Percentiles rank a stretch among this genome's conserved stretches.
These are phyloP conservation scores for Suhomyces sp. DNA, from an alignment of 805 yeast species.

Conservation along the genomic window DNA sequence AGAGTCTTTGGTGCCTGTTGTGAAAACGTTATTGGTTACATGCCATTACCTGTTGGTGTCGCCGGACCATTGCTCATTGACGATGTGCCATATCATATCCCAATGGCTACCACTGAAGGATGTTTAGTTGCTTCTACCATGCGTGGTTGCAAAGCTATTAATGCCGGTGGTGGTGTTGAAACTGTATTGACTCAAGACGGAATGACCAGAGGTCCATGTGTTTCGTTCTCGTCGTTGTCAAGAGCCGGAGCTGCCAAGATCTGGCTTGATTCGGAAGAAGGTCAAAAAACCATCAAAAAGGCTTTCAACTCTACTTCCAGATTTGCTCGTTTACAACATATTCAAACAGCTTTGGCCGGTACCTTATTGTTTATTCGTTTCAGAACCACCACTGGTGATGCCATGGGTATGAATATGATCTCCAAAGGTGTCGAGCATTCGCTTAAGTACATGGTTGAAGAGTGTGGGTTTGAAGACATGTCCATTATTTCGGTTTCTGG, in stretches of 20 bases:
- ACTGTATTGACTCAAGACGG: conserved; percentile 94
- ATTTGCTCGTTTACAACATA: conserved; percentile 89
- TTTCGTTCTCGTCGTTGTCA: conserved; percentile 72
- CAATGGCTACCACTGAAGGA: conserved; percentile 99
- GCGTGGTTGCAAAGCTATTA: conserved; percentile 98
- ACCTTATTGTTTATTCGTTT: conserved; percentile 83
- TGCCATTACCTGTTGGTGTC: conserved; percentile 96
- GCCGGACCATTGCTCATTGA: conserved; percentile 96
- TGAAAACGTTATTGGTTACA: conserved; percentile 94
- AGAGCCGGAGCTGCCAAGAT: conserved; percentile 94
- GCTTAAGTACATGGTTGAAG: conserved; percentile 77
- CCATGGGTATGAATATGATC: conserved; percentile 99
- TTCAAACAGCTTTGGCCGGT: conserved; percentile 94
- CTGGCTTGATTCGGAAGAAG: conserved; percentile 96
- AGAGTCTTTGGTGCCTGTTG: conserved; percentile 98
- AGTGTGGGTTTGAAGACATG: conserved; percentile 94
- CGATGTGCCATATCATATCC: conserved; percentile 83
- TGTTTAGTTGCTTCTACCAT: conserved; percentile 96
- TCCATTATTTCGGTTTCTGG: conserved; percentile 89
- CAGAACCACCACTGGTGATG: conserved; percentile 99
- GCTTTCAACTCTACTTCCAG: conserved; percentile 96
- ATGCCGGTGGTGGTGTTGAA: conserved; percentile 93
- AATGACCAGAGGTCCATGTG: conserved; percentile 99
- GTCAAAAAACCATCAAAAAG: conserved; percentile 73
- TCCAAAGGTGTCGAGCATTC: conserved; percentile 95